Evolutionary conservation across 495 filamentous ascomycete species (phyloP).

Genomic region (Jackrogersella multiformis): DNA sequence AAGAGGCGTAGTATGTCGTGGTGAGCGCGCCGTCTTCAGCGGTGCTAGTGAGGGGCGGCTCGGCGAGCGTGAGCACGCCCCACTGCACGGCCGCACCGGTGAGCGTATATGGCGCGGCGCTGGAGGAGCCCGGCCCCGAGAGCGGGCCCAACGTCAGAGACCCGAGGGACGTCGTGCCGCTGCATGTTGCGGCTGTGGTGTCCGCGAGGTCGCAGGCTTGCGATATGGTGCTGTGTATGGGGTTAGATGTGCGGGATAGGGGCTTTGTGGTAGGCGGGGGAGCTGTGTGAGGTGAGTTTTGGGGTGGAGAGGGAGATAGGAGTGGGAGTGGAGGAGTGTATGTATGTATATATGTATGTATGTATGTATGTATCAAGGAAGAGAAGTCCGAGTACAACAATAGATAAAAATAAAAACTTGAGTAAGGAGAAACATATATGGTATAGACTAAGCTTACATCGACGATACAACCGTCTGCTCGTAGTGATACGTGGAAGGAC

Average conservation of each 20-base stretch:
- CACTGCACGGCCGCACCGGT: slow-evolving; percentile 46
- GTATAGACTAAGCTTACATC: slow-evolving; percentile 37
- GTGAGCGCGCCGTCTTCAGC: too few relatives aligned
- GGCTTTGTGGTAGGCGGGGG: neutral
- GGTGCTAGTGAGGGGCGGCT: slow-evolving; percentile 37
- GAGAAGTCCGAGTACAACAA: neutral
- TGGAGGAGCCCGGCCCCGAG: slow-evolving; percentile 47
- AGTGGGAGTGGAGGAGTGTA: neutral
- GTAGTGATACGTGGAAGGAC: slow-evolving; percentile 47
- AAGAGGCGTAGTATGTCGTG: too few relatives aligned
- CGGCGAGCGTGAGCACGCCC: slow-evolving; percentile 51
- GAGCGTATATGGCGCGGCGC: slow-evolving; percentile 33
- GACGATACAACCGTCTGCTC: slow-evolving; percentile 36
- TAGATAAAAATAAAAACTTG: too few relatives aligned
- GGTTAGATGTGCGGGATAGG: neutral
- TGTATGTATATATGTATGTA: too few relatives aligned
- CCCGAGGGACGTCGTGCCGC: slow-evolving; percentile 47
- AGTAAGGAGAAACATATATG: neutral
- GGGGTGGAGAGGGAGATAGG: neutral
- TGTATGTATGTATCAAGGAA: neutral
- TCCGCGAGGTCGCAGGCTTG: slow-evolving; percentile 47
- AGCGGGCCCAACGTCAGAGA: slow-evolving; percentile 37
- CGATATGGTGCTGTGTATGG: slow-evolving; percentile 45
- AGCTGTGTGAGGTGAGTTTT: neutral
- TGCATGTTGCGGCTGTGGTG: slow-evolving; percentile 51